Evolutionary conservation across 1,284 basidiomycete species (phyloP), one percentile per base, ranked within the genome.

Genomic region (Rhodotorula sp.): DNA sequence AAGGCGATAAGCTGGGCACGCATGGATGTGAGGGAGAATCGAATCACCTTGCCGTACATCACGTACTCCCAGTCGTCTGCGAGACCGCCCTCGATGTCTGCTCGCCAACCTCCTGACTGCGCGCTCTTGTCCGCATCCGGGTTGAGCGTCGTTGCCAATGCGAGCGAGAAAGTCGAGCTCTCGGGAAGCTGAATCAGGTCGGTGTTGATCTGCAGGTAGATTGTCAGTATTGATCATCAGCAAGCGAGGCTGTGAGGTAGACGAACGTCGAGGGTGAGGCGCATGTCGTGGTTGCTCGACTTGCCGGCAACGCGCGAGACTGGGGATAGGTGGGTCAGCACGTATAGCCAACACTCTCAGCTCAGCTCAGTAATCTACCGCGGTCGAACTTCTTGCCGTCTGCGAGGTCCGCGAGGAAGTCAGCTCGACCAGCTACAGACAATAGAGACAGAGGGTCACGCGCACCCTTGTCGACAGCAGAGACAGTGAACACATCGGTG

Each of bases 21-120:
- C 21, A 19, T 41, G 25, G 19, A 54, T 23, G 55, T 42, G 60
- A 59, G 50, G 55, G 56, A 45, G 34, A 21, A 27, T 5, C 12
- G 27, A 17, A 88, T 77, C 77, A 94, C 92, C 88, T 97, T 98
- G 57, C 96, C 96, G 81, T 93, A 94, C 95, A 98, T 97, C 75
- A 99, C 96, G 84, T 99, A 99, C 80, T 98, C 96, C 79, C 93
- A 99, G 77, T 98, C 95, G 72, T 94, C 92, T 74, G 97, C 95
- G 46, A 99, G 82, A 0, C 95, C 95, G 80, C 76, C 88, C 86
- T 7, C 92, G 90, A 82, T 91, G 92, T 65, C 91, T 88, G 83
- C 93, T 90, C 80, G 93, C 91, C 81, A 94, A 84, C 92, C 94
- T 94, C 61, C 91, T 87, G 65, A 50, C 19, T 54, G 49, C 21